These are phyloP conservation scores for Fusarium sambucinum DNA, from an alignment of 2,329 filamentous ascomycete genomes.

Conservation along the genomic window DNA sequence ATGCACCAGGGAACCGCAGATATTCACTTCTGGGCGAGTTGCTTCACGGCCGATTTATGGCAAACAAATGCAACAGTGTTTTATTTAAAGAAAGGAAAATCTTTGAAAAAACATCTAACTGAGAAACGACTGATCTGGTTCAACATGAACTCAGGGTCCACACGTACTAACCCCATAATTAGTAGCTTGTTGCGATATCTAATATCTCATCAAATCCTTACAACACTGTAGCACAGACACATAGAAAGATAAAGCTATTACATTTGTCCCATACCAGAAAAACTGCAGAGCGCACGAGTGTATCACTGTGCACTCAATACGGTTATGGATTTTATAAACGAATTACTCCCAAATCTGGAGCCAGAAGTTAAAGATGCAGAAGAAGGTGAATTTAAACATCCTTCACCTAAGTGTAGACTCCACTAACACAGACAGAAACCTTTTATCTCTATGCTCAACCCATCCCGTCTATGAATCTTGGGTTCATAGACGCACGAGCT, in stretches of 20 bases:
- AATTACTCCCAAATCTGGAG: conserved; percentile 53
- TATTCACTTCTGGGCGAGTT: background rate
- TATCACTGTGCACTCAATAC: background rate
- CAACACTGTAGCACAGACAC: background rate
- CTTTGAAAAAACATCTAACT: background rate
- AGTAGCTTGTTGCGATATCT: background rate
- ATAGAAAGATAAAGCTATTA: background rate
- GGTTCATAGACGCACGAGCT: conserved; percentile 83
- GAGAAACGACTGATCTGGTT: background rate
- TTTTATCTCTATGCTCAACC: conserved; percentile 86
- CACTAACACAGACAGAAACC: conserved; percentile 71
- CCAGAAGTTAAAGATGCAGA: conserved; percentile 62
- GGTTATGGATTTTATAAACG: conserved; percentile 33
- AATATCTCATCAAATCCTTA: background rate
- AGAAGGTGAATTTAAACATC: conserved; percentile 54
- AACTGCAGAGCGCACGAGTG: background rate
- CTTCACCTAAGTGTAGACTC: conserved; percentile 2
- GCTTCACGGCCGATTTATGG: no score
- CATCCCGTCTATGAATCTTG: conserved; percentile 81
- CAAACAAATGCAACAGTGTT: no score
- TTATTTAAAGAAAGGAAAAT: background rate
- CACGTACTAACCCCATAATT: background rate
- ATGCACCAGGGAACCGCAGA: background rate
- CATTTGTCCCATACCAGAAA: background rate
- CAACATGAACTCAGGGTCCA: background rate